Base-by-base conservation (phyloP, 352 stramenopile genomes). In the Globisporangium sylvaticum region DNA sequence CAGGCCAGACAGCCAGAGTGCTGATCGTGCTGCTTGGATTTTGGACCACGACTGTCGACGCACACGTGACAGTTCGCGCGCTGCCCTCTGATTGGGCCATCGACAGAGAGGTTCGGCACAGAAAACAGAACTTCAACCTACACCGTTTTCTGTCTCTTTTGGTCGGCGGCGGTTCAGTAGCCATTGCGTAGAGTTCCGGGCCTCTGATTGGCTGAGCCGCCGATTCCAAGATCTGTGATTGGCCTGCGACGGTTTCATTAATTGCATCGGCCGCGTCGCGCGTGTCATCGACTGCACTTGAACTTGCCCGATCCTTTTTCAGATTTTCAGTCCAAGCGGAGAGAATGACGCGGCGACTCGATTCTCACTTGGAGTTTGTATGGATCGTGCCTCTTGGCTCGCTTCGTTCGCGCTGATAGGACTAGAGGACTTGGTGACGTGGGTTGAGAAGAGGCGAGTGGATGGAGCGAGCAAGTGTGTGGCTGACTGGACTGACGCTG, bases 271-370 rank as follows among this genome's bases (percentile, higher is more conserved):
- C 29, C 75, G 70, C 72, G 69, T 81, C 72, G 68, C 59, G 66
- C 68, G 74, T 76, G 74, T 76, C 74, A 80, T 67, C 66, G 46
- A 20, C 48, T 60, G n/a, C 20, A 67, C 52, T 80, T 80, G 74
- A 76, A 77, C 14, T n/a, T 59, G 1, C 22, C 22, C n/a, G 8
- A 37, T 48, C 15, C 15, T 46, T 5, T 46, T 46, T 20, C 37
- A 46, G 12, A 32, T 29, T n/a, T n/a, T 10, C 3, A 12, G 37
- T 34, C 50, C 52, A 58, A 58, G 52, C 24, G 52, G 52, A 58
- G 27, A n/a, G 25, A 5, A 12, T 58, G 52, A 58, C 52, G 27
- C 52, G 15, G 20, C 27, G 29, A 12, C 1, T 3, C 14, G 50
- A 24, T 22, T 34, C 22, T 34, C 2, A 37, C 24, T 58, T 58